Evolutionary conservation across 176 grass and related monocot species (phyloP), one percentile per base, ranked within the genome.

Genomic region (Aechmea fasciata): DNA sequence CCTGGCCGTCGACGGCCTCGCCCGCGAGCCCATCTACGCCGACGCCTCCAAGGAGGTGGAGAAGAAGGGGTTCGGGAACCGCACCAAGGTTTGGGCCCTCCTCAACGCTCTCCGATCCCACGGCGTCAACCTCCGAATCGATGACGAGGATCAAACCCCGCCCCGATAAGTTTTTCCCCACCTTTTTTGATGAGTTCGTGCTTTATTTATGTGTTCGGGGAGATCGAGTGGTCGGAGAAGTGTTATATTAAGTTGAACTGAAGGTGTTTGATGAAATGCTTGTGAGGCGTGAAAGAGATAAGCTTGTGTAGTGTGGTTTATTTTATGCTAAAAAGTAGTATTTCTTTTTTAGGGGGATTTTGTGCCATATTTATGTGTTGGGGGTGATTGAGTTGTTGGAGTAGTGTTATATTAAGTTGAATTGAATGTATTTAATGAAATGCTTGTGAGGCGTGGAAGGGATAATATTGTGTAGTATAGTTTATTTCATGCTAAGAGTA

Each of bases 1-100:
- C 13, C 78, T 96, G 64, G 87, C 84, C 73, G 93, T 96, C 11
- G 86, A 92, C 14, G 93, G 86, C 19, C 89, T 97, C 4, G 83
- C 87, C 0, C 41, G 12, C 13, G 89, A 92, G 66, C 89, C 88
- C 63, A 92, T 97, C 47, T 78, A 92, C 68, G 88, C 85, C 10
- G 59, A 51, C 61, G 79, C 88, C 23, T 11, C 75, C 48, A 96
- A 90, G 77, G 93, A 96, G 86, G 57, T 92, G 29, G 81, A 82
- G 81, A 92, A 92, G 73, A 96, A 96, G 80, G 89, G 89, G 13
- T 85, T 96, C 75, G 89, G 87, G 89, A 96, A 81, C 52, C 81
- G 76, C 64, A 81, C 81, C 73, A 92, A 92, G 83, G 88, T 96
- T 11, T 89, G 83, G 85, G 86, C 89, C 55, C 66, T 96, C 70